Evolutionary conservation across 2,329 filamentous ascomycete species (phyloP), one percentile per base, ranked within the genome.

Genomic region (Kalmusia sp.): DNA sequence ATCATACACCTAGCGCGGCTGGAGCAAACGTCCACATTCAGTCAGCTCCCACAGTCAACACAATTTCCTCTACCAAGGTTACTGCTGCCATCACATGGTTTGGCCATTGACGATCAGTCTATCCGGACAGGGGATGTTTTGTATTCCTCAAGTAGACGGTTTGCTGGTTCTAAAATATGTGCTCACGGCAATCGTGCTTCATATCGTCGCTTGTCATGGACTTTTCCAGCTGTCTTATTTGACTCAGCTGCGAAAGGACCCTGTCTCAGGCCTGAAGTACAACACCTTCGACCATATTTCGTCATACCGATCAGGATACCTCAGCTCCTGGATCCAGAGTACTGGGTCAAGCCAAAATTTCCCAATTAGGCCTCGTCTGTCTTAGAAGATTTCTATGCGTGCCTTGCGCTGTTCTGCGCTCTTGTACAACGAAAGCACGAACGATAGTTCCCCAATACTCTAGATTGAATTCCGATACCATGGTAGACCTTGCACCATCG

Each of bases 331-430:
- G 25, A 35, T 37, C 61, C 61, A 63, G 37, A 41, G 49, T 39
- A 34, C 39, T 46, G 61, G 63, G 45, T 56, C 37, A 49, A 53
- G 52, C 52, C 33, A 39, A 27, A 41, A 55, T 37, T 56, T 40
- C 53, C 48, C 34, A 48, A 43, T 27, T 24, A 37, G 52, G 28
- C 9, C n/a, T 35, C 28, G 9, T 17, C 21, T 30, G 44, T 47
- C 62, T 49, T 48, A 55, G 61, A 55, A 24, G 59, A 19, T 33
- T 47, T 47, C 48, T 52, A 49, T 54, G 55, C 54, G 53, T 52
- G 47, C 38, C 41, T 58, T 46, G 57, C 59, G 60, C 54, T 33
- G 45, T 48, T 53, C 45, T 53, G 51, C 51, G 44, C 15, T 27
- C 38, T 15, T 22, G 51, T 34, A 11, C 14, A 28, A 40, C 52